Evolutionary conservation across 345 rosid species (phyloP).

Genomic region (Citrus glauca): DNA sequence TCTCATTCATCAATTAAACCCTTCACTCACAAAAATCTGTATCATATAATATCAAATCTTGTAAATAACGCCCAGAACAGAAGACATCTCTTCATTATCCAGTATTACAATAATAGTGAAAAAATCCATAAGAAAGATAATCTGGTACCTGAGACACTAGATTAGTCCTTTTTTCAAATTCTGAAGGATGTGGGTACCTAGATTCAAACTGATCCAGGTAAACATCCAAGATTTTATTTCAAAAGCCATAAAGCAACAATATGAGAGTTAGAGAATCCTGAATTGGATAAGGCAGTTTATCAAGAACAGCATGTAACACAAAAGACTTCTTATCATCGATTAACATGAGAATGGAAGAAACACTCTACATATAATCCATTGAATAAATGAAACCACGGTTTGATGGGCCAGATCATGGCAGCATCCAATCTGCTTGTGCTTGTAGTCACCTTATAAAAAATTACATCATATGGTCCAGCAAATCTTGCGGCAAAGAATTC

Average conservation of each 20-base stretch:
- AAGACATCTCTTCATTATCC: neutral
- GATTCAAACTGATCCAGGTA: slow-evolving; percentile 39
- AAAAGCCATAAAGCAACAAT: slow-evolving; percentile 20
- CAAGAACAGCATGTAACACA: slow-evolving; percentile 21
- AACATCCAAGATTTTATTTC: slow-evolving; percentile 26
- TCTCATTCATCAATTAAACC: slow-evolving; percentile 18
- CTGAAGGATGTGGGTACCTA: slow-evolving; percentile 24
- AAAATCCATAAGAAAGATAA: slow-evolving; percentile 16
- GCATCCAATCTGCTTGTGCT: slow-evolving; percentile 22
- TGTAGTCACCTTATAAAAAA: slow-evolving; percentile 21
- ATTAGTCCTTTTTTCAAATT: slow-evolving; percentile 28
- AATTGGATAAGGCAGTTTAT: slow-evolving; percentile 25
- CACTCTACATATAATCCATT: slow-evolving; percentile 29
- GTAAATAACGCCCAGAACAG: slow-evolving; percentile 14
- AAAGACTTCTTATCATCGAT: slow-evolving; percentile 20
- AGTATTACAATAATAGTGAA: slow-evolving; percentile 4
- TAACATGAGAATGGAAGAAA: slow-evolving; percentile 22
- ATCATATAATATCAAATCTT: slow-evolving; percentile 9
- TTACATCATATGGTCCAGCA: slow-evolving; percentile 6
- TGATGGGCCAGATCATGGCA: slow-evolving; percentile 18
- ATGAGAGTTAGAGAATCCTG: slow-evolving; percentile 19
- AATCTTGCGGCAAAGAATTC: slow-evolving; percentile 8
- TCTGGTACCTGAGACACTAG: slow-evolving; percentile 32
- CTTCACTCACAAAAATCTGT: slow-evolving; percentile 14
- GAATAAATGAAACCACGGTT: slow-evolving; percentile 19